Percentiles rank a stretch among this genome's conserved stretches.
These are phyloP conservation scores for Zygoascus tannicola DNA, from an alignment of 805 yeast species.

Conservation along the genomic window DNA sequence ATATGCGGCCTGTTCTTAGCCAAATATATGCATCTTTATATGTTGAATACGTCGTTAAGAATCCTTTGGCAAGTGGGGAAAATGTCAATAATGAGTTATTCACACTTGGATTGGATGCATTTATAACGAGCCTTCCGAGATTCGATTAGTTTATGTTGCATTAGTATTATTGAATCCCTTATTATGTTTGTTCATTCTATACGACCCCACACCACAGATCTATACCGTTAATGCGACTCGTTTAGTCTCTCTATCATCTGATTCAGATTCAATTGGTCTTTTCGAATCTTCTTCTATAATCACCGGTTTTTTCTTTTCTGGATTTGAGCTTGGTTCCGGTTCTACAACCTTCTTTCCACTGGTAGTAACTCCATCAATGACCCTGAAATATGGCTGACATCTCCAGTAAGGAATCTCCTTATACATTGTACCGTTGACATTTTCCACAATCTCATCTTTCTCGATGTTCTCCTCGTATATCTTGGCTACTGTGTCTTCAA, in stretches of 20 bases:
- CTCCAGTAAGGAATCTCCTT: conserved; percentile 88
- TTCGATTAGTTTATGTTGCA: conserved; percentile 11
- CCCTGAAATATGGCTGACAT: conserved; percentile 89
- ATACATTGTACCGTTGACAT: conserved; percentile 66
- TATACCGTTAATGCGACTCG: not conserved
- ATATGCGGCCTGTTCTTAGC: conserved; percentile 45
- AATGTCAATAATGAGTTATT: conserved; percentile 51
- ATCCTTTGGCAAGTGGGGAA: conserved; percentile 41
- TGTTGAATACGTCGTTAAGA: conserved; percentile 52
- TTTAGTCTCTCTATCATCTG: no score
- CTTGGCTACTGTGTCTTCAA: conserved; percentile 51
- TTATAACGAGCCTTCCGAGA: conserved; percentile 28
- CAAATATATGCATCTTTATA: conserved; percentile 53
- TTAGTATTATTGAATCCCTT: not conserved
- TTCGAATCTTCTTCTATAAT: not conserved
- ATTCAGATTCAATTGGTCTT: no score
- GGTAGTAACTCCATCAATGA: conserved; percentile 61
- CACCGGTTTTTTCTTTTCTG: not conserved
- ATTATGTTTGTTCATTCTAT: no score
- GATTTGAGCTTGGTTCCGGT: not conserved
- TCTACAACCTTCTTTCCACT: conserved; percentile 20
- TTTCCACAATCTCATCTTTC: conserved; percentile 46
- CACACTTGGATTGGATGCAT: conserved; percentile 45
- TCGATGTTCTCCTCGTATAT: conserved; percentile 46
- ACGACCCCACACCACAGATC: no score